Base-by-base conservation (phyloP, 176 grass and related monocot genomes). In the Carex littledalei region DNA sequence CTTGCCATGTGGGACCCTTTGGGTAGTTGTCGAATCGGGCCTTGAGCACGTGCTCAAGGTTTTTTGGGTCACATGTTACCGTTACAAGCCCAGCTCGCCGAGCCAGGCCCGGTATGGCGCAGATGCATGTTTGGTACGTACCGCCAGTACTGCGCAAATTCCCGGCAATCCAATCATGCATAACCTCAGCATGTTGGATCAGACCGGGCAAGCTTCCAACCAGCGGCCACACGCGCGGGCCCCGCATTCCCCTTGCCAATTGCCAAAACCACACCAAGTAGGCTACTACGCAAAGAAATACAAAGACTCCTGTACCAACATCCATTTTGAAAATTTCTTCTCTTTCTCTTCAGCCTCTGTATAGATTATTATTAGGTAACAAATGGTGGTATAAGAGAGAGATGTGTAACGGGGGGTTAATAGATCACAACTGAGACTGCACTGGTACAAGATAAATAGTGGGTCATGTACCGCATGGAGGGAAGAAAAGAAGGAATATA, bases 61-160 rank as follows among this genome's bases (percentile, higher is more conserved):
- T 97, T 17, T 87, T 72, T 0, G 94, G 94, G 15, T 94, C 94
- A 84, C 92, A 97, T 0, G 92, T 97, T 1, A 97, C 92, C 0
- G 94, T 97, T 0, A 97, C 89, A 29, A 97, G 86, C 22, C 92
- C 92, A 59, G 89, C 90, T 2, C 92, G 89, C 10, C 86, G 88
- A 37, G 94, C 94, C 22, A 93, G 70, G 0, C 87, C 90, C 0
- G 92, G 94, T 8, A 93, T 87, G 17, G 91, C 90, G 84, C 91
- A 94, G 34, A 94, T 97, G 84, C 94, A 97, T 41, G 94, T 97
- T 87, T 97, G 92, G 87, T 97, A 97, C 14, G 94, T 97, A n/a
- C 94, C 91, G 0, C 66, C 74, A 0, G 87, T 56, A 32, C 70
- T 80, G 4, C 88, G 90, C 10, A 99, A 89, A 91, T 99, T 99